These are phyloP conservation scores for Salvia miltiorrhiza DNA, from an alignment of 257 asterid species.

Conservation along the genomic window DNA sequence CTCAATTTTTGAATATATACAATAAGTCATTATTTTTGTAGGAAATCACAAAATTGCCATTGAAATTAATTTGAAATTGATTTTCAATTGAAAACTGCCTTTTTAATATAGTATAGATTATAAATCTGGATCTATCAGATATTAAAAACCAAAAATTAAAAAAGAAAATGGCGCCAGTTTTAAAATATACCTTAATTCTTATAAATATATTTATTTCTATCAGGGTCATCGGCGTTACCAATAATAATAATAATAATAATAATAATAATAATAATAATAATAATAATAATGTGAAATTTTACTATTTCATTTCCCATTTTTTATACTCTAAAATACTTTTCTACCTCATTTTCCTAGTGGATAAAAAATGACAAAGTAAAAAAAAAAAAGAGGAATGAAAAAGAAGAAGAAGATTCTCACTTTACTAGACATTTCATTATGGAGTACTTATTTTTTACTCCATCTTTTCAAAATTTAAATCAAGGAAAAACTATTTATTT, in stretches of 20 bases:
- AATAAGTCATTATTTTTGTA: no score
- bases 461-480: background rate
- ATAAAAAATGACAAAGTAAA: background rate
- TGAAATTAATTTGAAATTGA: no score
- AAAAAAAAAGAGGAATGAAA: background rate
- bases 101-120: no score
- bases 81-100: no score
- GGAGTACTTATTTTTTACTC: background rate
- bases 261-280: no score
- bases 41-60: no score
- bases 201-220: background rate
- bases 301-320: background rate
- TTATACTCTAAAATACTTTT: background rate
- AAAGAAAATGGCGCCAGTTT: background rate
- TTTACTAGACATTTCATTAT: background rate
- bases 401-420: background rate
- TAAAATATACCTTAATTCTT: background rate
- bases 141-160: background rate
- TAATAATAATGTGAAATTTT: background rate
- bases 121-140: background rate
- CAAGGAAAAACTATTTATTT: background rate
- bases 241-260: no score
- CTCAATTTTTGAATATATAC: no score
- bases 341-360: background rate
- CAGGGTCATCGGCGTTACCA: background rate